Base-by-base conservation (phyloP, 225 moss, liverwort and hornwort species). In the Physcomitrium patens region DNA sequence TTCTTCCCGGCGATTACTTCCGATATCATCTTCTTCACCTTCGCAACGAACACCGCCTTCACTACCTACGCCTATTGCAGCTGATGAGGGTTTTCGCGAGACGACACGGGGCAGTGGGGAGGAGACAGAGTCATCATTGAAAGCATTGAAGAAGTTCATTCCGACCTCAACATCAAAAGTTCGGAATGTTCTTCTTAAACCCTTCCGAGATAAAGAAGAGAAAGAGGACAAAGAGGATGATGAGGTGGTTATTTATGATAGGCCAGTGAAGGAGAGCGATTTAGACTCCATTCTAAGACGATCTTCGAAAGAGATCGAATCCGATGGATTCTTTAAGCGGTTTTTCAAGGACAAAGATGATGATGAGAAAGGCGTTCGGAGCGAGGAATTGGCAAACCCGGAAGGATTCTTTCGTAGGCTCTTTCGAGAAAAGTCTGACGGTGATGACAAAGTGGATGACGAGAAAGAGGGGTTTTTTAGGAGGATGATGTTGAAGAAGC, bases 401-500 rank as follows among this genome's bases (percentile, higher is more conserved):
- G 93, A 99, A 59, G 90, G 93, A 3, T 99, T 99, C 75, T 91
- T 99, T 65, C 90, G 90, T 67, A 91, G 94, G 67, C 70, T 94
- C 27, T 94, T 94, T 65, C 88, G 91, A 68, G 95, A 96, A 74
- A 96, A 82, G 70, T 86, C 77, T 23, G 95, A 95, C 27, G 86
- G 86, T 22, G 93, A 96, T 47, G 93, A 96, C 27, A 91, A 78
- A 87, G 78, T 74, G 78, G 92, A 95, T 15, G 99, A 99, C 43
- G 97, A 97, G 72, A 94, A 97, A 69, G 94, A 99, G 31, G 95
- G 99, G 10, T 99, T 99, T 71, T 99, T 99, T 63, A 89, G 90
- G 65, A 95, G 90, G 89, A 41, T 99, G 69, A 95, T 92, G 83
- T 87, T 85, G 62, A 89, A 76, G 66, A 91, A 92, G 78, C 77